phyloP scores from a whole-genome alignment of 495 filamentous ascomycete species.

The Amorphotheca resinae region DNA sequence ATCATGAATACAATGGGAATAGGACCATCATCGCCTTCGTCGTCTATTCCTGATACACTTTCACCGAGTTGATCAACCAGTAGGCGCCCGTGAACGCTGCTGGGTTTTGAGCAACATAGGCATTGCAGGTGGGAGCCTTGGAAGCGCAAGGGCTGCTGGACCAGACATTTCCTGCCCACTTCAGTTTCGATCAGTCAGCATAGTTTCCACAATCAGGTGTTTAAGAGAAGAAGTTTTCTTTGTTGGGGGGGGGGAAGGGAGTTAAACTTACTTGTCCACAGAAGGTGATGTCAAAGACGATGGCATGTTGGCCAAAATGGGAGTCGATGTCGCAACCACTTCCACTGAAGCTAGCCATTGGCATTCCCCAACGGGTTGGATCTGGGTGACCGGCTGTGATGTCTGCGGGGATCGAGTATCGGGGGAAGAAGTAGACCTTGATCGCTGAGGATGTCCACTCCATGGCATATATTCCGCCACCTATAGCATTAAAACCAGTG shows the following conservation, averaged over 20 bases:
- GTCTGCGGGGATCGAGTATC: slow-evolving; percentile 39
- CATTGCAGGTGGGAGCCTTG: slow-evolving; percentile 41
- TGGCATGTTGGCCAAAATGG: slow-evolving; percentile 57
- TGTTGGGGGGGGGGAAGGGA: too few species aligned
- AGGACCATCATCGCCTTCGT: too few species aligned
- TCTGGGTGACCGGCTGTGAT: slow-evolving; percentile 47
- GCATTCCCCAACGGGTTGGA: slow-evolving; percentile 50
- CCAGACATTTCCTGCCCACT: slow-evolving; percentile 69
- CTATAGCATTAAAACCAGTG: slow-evolving; percentile 54
- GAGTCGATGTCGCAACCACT: slow-evolving; percentile 47
- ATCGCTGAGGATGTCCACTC: slow-evolving; percentile 59
- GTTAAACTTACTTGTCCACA: slow-evolving; percentile 41
- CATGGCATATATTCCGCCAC: slow-evolving; percentile 68
- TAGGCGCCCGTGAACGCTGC: slow-evolving; percentile 47
- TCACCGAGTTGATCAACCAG: slow-evolving; percentile 60
- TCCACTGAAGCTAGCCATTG: slow-evolving; percentile 51
- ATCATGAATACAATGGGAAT: too few species aligned
- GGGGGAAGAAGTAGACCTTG: slow-evolving; percentile 69
- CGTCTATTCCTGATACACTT: slow-evolving; percentile 45
- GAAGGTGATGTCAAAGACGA: slow-evolving; percentile 75
- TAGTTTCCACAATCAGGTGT: neutral
- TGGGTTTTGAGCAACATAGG: slow-evolving; percentile 55
- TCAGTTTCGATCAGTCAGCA: slow-evolving; percentile 15
- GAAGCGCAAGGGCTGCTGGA: slow-evolving; percentile 26
- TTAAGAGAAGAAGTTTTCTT: too few species aligned